Evolutionary conservation across 805 yeast species (phyloP).

Genomic region (Kluyveromyces starmeri): DNA sequence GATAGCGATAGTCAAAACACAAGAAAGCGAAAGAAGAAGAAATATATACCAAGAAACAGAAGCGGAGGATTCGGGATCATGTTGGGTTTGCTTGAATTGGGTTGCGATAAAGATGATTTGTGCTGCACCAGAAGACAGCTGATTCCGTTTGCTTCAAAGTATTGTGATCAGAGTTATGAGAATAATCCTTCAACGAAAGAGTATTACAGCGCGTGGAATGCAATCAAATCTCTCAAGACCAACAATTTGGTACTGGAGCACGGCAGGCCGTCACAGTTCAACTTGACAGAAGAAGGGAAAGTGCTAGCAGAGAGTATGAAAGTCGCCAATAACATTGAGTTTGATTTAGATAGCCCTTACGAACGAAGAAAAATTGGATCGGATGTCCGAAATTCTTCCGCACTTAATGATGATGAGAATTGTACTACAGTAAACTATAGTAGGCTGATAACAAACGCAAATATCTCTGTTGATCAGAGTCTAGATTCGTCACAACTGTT

Average conservation of each 20-base stretch:
- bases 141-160: constrained; percentile 42
- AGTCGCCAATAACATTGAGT: constrained; percentile 34
- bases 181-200: constrained; percentile 53
- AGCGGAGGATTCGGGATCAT: constrained; percentile 84
- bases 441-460: constrained; percentile 1
- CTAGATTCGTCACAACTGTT: constrained; percentile 2
- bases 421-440: constrained; percentile 1
- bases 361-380: constrained; percentile 6
- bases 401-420: constrained; percentile 1
- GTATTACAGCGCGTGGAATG: constrained; percentile 68
- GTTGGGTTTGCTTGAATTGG: constrained; percentile 45
- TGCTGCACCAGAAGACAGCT: constrained; percentile 47
- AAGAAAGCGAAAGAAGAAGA: constrained; percentile 21
- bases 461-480: background rate
- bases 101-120: constrained; percentile 45
- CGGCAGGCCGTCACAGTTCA: constrained; percentile 55
- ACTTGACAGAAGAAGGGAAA: constrained; percentile 61
- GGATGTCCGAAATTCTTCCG: constrained; percentile 6
- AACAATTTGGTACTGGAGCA: constrained; percentile 45
- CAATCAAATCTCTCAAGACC: constrained; percentile 52
- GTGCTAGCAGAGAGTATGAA: constrained; percentile 51
- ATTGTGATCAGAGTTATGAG: constrained; percentile 49
- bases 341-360: constrained; percentile 15
- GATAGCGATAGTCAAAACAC: constrained; percentile 14
- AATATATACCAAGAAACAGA: constrained; percentile 62